Evolutionary conservation across 495 filamentous ascomycete genomes (phyloP), one percentile per base, ranked within the genome.

Genomic region (Cladorrhinum samala): DNA sequence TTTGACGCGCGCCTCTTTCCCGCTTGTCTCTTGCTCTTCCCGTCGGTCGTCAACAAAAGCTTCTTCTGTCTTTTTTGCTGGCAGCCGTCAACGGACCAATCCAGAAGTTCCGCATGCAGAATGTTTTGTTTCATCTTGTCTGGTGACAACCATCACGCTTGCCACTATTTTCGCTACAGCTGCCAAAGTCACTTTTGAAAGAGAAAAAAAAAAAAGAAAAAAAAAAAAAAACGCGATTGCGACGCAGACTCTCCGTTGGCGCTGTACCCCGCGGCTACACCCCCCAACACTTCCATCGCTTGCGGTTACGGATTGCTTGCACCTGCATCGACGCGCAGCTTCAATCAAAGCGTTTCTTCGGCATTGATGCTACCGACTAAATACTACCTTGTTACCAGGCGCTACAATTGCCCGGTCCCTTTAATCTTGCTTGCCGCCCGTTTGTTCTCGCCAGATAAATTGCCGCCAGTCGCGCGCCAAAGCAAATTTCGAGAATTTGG

Each of bases 391-490:
- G 45, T 18, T 54, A 41, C 53, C 58, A 33, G 53, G 43, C 20
- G 30, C 52, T 60, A 57, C 56, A 57, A 52, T 40, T 54, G 39
- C 24, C 25, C 30, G n/a, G 40, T 42, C 55, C 54, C 53, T 49
- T 41, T 52, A 58, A 63, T 63, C 24, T 55, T 49, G 53, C 41
- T 55, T 57, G 47, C 54, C 57, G 57, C 57, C 46, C 45, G 33
- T 3, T 14, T 0, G 17, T 42, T 51, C 33, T 50, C 49, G 53
- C 46, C 19, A 43, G 43, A 48, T 50, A 51, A 46, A n/a, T 43
- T 25, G 21, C 20, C 24, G 24, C 11, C 11, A 58, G 57, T 63
- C 63, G 63, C 63, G 63, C 63, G 63, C 57, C 47, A 63, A 48
- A 16, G 19, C 5, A 33, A 8, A n/a, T 18, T 50, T 42, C n/a